These are phyloP conservation scores for Cercospora zeina DNA, from an alignment of 2,329 filamentous ascomycete genomes.

Conservation along the genomic window DNA sequence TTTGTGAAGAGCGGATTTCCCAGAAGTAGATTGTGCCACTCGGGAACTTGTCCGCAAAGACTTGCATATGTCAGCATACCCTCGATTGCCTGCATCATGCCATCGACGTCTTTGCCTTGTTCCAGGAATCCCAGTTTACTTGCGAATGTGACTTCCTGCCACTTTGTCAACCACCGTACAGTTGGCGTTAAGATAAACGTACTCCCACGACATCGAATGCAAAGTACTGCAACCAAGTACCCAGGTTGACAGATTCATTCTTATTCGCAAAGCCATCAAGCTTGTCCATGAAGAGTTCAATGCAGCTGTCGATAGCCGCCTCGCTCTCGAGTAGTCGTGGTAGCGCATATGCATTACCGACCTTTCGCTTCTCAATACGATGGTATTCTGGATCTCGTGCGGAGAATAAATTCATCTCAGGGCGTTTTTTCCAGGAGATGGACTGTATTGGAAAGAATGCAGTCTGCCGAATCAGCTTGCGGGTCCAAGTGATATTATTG, in stretches of 20 bases:
- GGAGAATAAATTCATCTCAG: conserved; percentile 39
- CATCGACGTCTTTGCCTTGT: conserved; percentile 11
- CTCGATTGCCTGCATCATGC: background rate
- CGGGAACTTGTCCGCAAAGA: conserved; percentile 4
- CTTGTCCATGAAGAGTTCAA: background rate
- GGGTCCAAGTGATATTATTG: too few species aligned
- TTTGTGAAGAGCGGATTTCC: conserved; percentile 4
- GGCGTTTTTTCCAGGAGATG: conserved; percentile 29
- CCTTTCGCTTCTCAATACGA: conserved; percentile 39
- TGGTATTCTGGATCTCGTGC: conserved; percentile 45
- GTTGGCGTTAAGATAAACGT: background rate
- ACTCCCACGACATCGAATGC: conserved; percentile 6
- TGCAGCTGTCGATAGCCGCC: background rate
- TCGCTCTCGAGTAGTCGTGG: conserved; percentile 15
- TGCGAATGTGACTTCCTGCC: conserved; percentile 17
- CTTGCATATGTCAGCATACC: conserved; percentile 1
- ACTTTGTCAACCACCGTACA: background rate
- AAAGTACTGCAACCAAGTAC: conserved; percentile 3
- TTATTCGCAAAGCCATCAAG: background rate
- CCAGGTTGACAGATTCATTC: background rate
- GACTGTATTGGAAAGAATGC: conserved; percentile 38
- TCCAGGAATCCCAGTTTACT: conserved; percentile 23
- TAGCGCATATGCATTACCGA: conserved; percentile 23
- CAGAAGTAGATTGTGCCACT: background rate
- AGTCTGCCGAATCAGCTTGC: conserved; percentile 3